phyloP scores from a whole-genome alignment of 345 rosid genomes.

The Syzygium aromaticum region DNA sequence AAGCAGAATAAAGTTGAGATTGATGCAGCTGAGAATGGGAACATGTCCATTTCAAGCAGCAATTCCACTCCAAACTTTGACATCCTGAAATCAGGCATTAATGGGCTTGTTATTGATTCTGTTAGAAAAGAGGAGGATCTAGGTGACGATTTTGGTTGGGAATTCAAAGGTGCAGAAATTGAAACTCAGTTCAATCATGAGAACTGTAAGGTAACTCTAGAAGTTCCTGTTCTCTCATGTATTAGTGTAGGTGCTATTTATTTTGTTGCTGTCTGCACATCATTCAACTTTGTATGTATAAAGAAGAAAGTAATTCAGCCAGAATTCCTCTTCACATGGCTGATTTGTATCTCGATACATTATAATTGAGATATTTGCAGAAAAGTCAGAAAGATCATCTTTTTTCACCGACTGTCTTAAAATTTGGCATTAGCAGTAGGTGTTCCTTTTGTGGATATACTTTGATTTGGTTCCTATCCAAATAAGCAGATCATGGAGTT shows the following conservation, averaged over 20 bases:
- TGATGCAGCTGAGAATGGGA: neutral
- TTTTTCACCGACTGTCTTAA: neutral
- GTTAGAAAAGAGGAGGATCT: conserved; percentile 11
- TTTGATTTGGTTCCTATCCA: neutral
- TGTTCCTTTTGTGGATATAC: neutral
- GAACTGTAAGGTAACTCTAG: neutral
- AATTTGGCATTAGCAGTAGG: neutral
- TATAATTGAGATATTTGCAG: neutral
- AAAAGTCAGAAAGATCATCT: neutral
- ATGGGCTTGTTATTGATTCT: conserved; percentile 9
- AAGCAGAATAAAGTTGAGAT: neutral
- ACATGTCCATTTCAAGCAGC: conserved; percentile 5
- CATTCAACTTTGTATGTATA: neutral
- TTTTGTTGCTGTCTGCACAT: too few relatives aligned
- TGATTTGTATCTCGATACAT: neutral
- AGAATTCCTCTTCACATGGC: neutral
- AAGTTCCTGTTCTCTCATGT: neutral
- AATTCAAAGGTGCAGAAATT: conserved; percentile 4
- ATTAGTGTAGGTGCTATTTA: neutral
- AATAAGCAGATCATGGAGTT: neutral
- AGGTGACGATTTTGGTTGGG: conserved; percentile 16
- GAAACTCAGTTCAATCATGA: neutral
- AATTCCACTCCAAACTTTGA: conserved; percentile 7
- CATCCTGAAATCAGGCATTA: conserved; percentile 6
- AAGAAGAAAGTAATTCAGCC: neutral